Evolutionary conservation across 1,139 yeast species (phyloP), one percentile per base, ranked within the genome.

Genomic region (Lodderomyces theae): DNA sequence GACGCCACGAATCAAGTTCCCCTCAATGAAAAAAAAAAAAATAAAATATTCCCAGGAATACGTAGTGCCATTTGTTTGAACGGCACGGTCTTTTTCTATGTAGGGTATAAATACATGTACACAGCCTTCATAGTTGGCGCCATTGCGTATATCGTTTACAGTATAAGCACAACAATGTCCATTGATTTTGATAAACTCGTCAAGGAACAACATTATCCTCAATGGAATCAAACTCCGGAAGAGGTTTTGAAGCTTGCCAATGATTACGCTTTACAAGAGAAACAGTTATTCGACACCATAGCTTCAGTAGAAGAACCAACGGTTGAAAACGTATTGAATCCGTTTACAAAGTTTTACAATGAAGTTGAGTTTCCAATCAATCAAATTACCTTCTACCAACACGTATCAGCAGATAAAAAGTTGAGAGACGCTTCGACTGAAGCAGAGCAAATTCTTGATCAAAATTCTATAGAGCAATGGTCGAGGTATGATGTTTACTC

Each of bases 351-450:
- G 30, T 61, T 69, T 43, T 79, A 77, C 48, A 79, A 84, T 53
- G 63, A 59, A 21, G 66, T 68, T 38, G 60, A 66, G 5, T 69
- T 72, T 11, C 46, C 69, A 10, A 64, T 67, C 25, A 72, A 70
- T 49, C 82, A 75, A 49, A 56, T 83, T 50, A 66, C 80, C 5
- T 86, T 86, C 56, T 80, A 78, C 54, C 86, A 80, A 58, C 79
- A 82, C 50, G 90, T 86, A 13, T 81, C 90, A 2, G 54, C 79
- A 10, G 70, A 75, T 48, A 77, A 81, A 52, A 77, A 63, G 10
- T 56, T 85, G 26, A 75, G 95, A 53, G 87, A 84, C 48, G 88
- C 89, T 2, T 79, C 90, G 2, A 73, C 74, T 34, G 68, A 76
- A 47, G 83, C 86, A 1, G 83, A 80, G 47, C 77, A 80, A 55